Percentiles rank a stretch among this genome's conserved stretches.
These are phyloP conservation scores for Amanita rimosa DNA, from an alignment of 768 basidiomycete species.

Conservation along the genomic window DNA sequence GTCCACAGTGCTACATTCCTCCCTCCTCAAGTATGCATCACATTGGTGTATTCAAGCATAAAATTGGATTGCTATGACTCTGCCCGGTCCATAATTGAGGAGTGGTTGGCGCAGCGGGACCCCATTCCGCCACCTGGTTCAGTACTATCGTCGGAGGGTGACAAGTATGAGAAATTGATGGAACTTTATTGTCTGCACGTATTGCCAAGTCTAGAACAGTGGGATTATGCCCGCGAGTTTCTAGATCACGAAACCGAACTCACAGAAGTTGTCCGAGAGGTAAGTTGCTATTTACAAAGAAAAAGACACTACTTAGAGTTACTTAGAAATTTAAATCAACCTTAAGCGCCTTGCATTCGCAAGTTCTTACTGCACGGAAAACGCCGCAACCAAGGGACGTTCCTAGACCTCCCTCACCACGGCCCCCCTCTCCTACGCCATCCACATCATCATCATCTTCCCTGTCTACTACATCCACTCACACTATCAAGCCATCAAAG, in stretches of 20 bases:
- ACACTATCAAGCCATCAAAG: slow-evolving; percentile 52
- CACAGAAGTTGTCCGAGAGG: slow-evolving; percentile 35
- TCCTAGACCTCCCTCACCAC: slow-evolving; percentile 8
- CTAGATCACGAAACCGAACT: slow-evolving; percentile 65
- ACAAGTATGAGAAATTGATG: slow-evolving; percentile 63
- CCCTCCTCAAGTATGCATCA: slow-evolving; percentile 58
- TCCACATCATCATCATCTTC: slow-evolving; percentile 59
- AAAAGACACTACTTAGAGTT: slow-evolving; percentile 6
- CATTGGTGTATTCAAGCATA: slow-evolving; percentile 59
- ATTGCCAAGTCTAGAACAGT: slow-evolving; percentile 61
- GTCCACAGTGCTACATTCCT: slow-evolving; percentile 40
- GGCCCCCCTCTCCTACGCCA: slow-evolving; percentile 19
- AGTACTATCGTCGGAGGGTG: slow-evolving; percentile 20
- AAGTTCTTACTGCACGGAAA: slow-evolving; percentile 23
- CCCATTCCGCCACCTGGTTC: slow-evolving; percentile 16
- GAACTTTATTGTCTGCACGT: slow-evolving; percentile 70
- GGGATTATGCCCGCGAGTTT: slow-evolving; percentile 74
- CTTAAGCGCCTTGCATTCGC: slow-evolving; percentile 28
- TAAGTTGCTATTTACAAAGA: slow-evolving; percentile 18
- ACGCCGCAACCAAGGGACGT: slow-evolving; percentile 10
- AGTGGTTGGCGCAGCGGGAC: slow-evolving; percentile 61
- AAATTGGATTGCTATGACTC: slow-evolving; percentile 51
- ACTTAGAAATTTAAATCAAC: slow-evolving; percentile 26
- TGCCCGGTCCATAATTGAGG: slow-evolving; percentile 59
- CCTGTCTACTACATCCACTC: slow-evolving; percentile 61